Percentiles rank a stretch among this genome's conserved stretches.
Evolutionary conservation across 768 basidiomycete species (phyloP).

Genomic region (Termitomyces titanicus): DNA sequence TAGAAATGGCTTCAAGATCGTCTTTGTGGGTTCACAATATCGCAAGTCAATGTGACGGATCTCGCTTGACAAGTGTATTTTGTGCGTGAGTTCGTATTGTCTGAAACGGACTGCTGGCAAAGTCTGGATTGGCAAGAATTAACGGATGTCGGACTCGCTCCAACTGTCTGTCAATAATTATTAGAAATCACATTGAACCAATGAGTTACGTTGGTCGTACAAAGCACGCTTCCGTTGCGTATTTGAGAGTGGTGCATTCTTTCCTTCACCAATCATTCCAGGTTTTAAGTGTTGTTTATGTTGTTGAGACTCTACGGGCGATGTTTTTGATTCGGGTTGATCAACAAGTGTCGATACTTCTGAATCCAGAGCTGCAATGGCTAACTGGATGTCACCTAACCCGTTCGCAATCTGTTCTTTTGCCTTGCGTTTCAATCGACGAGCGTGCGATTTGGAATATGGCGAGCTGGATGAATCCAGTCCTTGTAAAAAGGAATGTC

Average conservation of each 20-base stretch:
- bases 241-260: conserved; percentile 51
- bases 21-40: background rate
- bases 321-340: conserved; percentile 12
- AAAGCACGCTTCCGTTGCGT: conserved; percentile 64
- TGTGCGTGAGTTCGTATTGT: conserved; percentile 77
- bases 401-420: conserved; percentile 55
- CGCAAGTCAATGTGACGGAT: background rate
- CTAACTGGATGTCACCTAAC: conserved; percentile 46
- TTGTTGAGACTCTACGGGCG: conserved; percentile 15
- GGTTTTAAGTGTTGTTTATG: conserved; percentile 27
- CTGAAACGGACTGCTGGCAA: conserved; percentile 66
- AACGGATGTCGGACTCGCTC: conserved; percentile 70
- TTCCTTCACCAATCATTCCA: conserved; percentile 68
- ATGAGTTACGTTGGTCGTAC: conserved; percentile 40
- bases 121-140: conserved; percentile 63
- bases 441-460: conserved; percentile 70
- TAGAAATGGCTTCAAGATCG: background rate
- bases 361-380: conserved; percentile 51
- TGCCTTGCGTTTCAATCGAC: conserved; percentile 68
- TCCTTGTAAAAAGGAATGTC: conserved; percentile 26
- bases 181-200: background rate
- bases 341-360: conserved; percentile 16
- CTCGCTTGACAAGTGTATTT: conserved; percentile 63
- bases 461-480: conserved; percentile 47
- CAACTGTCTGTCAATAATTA: conserved; percentile 39